Conservation (phyloP, 2,329 filamentous ascomycete genomes). For the Colletotrichum noveboracense region DNA sequence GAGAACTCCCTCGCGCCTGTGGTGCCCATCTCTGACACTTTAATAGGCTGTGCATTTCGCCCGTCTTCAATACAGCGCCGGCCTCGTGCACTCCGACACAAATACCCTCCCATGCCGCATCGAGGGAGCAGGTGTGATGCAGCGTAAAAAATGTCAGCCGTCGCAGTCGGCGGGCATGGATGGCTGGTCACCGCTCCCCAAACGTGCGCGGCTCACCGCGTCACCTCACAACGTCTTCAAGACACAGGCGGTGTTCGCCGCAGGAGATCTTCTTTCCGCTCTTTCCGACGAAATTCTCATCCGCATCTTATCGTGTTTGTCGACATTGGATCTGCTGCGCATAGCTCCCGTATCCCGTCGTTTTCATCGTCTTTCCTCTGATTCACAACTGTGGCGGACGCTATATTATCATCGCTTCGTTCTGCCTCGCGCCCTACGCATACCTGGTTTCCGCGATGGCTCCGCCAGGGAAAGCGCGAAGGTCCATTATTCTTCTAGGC, state of each 20-base stretch:
- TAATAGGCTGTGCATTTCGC: not conserved
- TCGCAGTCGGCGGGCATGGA: not conserved
- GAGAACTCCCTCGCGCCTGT: not conserved
- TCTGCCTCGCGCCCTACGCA: slow-evolving; percentile 76
- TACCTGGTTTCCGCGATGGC: slow-evolving; percentile 66
- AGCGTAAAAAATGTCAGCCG: not conserved
- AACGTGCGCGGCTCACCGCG: not conserved
- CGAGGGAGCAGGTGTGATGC: not conserved
- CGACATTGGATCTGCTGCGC: slow-evolving; percentile 69
- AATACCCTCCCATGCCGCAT: not conserved
- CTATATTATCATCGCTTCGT: slow-evolving; percentile 91
- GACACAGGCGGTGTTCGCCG: not conserved
- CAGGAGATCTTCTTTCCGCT: slow-evolving; percentile 67
- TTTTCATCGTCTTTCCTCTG: slow-evolving; percentile 74
- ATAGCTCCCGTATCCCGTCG: slow-evolving; percentile 73
- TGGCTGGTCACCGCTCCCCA: not conserved
- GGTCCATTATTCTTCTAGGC: slow-evolving; percentile 50
- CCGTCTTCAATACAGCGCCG: not conserved
- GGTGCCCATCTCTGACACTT: not conserved
- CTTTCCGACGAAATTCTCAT: slow-evolving; percentile 90
- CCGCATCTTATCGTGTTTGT: slow-evolving; percentile 80
- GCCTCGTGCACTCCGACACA: not conserved
- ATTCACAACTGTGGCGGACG: slow-evolving; percentile 89
- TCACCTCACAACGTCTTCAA: not conserved
- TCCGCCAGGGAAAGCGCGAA: slow-evolving; percentile 35